Conservation (phyloP, 75 land plant genomes). For the Pinus taeda region DNA sequence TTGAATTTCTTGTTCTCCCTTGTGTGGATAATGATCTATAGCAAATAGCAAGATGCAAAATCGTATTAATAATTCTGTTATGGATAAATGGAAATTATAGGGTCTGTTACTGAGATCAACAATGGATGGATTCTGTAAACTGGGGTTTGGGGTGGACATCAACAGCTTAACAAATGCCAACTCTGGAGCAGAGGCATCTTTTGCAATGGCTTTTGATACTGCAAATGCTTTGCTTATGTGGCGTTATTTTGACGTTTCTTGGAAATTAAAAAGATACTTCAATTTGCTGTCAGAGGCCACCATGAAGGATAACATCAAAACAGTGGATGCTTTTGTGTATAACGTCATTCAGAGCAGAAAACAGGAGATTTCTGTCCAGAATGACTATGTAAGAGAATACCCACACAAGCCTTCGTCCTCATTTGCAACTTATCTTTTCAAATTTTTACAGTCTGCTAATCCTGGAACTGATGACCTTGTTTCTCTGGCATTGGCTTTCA, state of each 20-base stretch:
- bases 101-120: constrained; percentile 60
- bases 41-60: no score
- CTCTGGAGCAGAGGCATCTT: constrained; percentile 26
- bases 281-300: constrained; percentile 51
- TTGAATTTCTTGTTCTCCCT: no score
- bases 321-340: constrained; percentile 44
- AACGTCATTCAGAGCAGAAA: constrained; percentile 28
- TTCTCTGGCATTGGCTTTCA: neutral
- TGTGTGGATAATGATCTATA: no score
- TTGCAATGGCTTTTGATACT: constrained; percentile 52
- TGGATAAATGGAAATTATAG: constrained; percentile 5
- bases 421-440: neutral
- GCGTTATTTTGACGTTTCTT: constrained; percentile 43
- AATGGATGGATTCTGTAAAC: constrained; percentile 57
- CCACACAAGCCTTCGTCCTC: neutral
- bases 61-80: no score
- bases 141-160: constrained; percentile 64
- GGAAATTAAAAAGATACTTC: constrained; percentile 47
- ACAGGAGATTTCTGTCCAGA: constrained; percentile 14
- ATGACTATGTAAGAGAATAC: constrained; percentile 13
- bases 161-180: constrained; percentile 25
- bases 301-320: constrained; percentile 28
- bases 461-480: neutral
- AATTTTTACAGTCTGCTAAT: neutral
- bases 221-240: constrained; percentile 22